Evolutionary conservation across 345 rosid species (phyloP).

Genomic region (Euphorbia pulcherrima): DNA sequence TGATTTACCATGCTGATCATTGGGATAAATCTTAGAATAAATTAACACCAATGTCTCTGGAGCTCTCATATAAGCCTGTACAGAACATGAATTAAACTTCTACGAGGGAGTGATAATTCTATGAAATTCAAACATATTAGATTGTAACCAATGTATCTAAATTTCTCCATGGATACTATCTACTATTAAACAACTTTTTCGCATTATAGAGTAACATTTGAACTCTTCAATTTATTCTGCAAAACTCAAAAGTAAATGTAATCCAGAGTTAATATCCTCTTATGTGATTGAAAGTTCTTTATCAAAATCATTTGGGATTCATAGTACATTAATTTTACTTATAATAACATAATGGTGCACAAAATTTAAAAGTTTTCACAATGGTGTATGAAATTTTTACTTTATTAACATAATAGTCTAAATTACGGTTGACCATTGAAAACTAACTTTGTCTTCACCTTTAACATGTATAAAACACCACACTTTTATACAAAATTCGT

Average conservation of each 20-base stretch:
- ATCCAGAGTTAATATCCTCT: not conserved
- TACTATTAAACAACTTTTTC: too few species aligned
- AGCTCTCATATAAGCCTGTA: not conserved
- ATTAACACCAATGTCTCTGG: not conserved
- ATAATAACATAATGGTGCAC: too few species aligned
- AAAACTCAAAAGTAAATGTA: too few species aligned
- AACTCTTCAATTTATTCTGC: not conserved
- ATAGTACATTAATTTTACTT: too few species aligned
- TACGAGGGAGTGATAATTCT: not conserved
- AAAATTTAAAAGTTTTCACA: too few species aligned
- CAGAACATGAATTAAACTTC: not conserved
- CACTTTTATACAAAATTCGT: too few species aligned
- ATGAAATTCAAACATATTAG: not conserved
- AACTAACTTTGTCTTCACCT: too few species aligned
- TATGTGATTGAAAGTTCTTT: not conserved
- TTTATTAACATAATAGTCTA: too few species aligned
- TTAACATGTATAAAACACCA: too few species aligned
- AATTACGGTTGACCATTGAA: too few species aligned
- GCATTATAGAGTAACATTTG: not conserved
- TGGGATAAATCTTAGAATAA: not conserved
- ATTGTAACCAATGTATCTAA: not conserved
- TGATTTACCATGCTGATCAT: not conserved
- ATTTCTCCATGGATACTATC: not conserved
- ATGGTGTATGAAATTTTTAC: too few species aligned
- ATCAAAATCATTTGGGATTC: not conserved